Base-by-base conservation (phyloP, 345 rosid genomes). In the Gossypium herbaceum region DNA sequence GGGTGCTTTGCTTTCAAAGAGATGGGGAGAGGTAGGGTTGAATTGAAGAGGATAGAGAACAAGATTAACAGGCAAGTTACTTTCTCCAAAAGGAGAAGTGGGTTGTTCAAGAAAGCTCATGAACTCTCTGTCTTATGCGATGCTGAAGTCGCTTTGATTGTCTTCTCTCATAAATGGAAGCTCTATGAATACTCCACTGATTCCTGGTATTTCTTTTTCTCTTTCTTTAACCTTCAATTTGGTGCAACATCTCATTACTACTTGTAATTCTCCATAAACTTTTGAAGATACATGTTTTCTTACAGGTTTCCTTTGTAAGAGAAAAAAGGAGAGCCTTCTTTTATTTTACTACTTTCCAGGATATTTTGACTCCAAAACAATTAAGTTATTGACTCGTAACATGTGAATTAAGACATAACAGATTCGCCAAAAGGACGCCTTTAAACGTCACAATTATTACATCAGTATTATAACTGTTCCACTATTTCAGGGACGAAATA, bases 1-100 rank as follows among this genome's bases (percentile, higher is more conserved):
- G 15, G 60, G 25, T 39, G 15, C 44, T 27, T 7, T 4, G 7
- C 41, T 39, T 22, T 68, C 44, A 52, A 7, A 52, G 27, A 45
- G 48, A 90, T 90, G 94, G 92, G 94, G 66, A 88, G 94, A 78
- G 94, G 93, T 84, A 87, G 92, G 89, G 95, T 90, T 90, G 91
- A 90, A 82, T 34, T 90, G 88, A 90, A 87, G 90, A 86, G 92
- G 79, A 87, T 91, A 75, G 94, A 90, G 81, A 90, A 90, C 87
- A 90, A 88, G 87, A 86, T 90, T 83, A 90, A 88, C 80, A 72
- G 92, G 59, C 94, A 88, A 62, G 94, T 90, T 45, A 90, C 95
- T 27, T 90, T 90, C 78, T 88, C 96, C 9, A 91, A 91, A 81
- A 86, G 96, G 77, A 85, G 91, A 81, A 85, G 62, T 77, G 96